Conservation (phyloP, 164 flowering plant species). For the Echeveria elegans region DNA sequence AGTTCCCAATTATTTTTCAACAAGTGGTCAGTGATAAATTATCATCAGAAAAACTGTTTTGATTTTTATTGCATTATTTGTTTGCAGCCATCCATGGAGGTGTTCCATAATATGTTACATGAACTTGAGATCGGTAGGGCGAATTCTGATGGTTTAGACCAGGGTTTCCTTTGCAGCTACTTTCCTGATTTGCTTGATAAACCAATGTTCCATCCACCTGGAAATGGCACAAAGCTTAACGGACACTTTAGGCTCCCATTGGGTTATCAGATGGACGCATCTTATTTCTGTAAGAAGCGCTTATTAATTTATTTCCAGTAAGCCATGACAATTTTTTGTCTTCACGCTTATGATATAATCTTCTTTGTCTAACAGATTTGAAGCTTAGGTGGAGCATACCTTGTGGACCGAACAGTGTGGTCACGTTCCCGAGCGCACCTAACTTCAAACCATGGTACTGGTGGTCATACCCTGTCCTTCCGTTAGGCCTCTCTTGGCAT, state of each 20-base stretch:
- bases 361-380: conserved; percentile 39
- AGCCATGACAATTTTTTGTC: too few relatives aligned
- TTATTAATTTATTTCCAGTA: too few relatives aligned
- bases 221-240: conserved; percentile 52
- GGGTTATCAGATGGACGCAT: conserved; percentile 98
- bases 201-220: conserved; percentile 80
- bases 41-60: too few relatives aligned
- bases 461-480: conserved; percentile 99
- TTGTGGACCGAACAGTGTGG: conserved; percentile 93
- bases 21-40: too few relatives aligned
- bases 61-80: too few relatives aligned
- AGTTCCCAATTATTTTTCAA: too few relatives aligned
- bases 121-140: conserved; percentile 39
- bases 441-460: conserved; percentile 99
- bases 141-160: conserved; percentile 92
- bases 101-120: conserved; percentile 72
- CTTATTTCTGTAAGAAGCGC: conserved; percentile 71
- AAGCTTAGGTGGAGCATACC: conserved; percentile 78
- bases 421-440: conserved; percentile 88
- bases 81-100: conserved; percentile 68
- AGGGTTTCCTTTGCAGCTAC: conserved; percentile 67
- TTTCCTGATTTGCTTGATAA: conserved; percentile 73
- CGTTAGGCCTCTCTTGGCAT: conserved; percentile 87
- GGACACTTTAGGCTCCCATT: conserved; percentile 79
- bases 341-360: background rate